These are phyloP conservation scores for Xylaria sp. DNA, from an alignment of 2,329 filamentous ascomycete species.

Conservation along the genomic window DNA sequence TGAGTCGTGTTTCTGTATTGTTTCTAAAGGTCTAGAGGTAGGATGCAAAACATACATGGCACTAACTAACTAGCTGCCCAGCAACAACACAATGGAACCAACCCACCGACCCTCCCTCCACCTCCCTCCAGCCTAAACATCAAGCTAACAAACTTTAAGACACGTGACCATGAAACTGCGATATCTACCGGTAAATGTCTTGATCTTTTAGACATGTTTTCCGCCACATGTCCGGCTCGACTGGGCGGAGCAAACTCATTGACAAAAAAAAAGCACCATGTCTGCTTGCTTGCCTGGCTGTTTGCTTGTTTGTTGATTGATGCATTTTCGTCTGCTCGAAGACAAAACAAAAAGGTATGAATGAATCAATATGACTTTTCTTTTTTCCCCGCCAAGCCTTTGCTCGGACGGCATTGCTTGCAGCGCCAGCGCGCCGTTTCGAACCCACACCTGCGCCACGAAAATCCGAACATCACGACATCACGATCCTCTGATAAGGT, in stretches of 20 bases:
- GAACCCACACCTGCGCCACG: constrained; percentile 33
- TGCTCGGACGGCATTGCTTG: constrained; percentile 40
- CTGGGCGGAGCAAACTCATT: not conserved
- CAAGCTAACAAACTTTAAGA: constrained; percentile 20
- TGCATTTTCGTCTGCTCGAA: constrained; percentile 9
- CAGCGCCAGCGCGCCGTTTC: constrained; percentile 35
- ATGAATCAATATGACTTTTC: constrained; percentile 20
- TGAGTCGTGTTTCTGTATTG: constrained; percentile 15
- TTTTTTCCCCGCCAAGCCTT: constrained; percentile 35
- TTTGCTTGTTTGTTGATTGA: constrained; percentile 11
- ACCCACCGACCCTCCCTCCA: too few relatives aligned
- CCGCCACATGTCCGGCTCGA: not conserved
- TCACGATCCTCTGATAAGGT: constrained; percentile 36
- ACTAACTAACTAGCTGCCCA: not conserved
- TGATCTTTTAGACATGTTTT: not conserved
- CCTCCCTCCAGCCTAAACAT: constrained; percentile 21
- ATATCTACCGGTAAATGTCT: not conserved
- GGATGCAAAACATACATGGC: constrained; percentile 8
- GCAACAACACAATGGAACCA: constrained; percentile 7
- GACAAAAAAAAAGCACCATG: not conserved
- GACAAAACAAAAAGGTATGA: constrained; percentile 2
- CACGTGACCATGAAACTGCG: constrained; percentile 19
- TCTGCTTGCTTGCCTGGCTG: not conserved
- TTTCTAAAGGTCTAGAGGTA: constrained; percentile 12
- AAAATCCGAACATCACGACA: constrained; percentile 41